Conservation (phyloP, 1,139 yeast genomes). For the Yamadazyma kanchanaburiensis region DNA sequence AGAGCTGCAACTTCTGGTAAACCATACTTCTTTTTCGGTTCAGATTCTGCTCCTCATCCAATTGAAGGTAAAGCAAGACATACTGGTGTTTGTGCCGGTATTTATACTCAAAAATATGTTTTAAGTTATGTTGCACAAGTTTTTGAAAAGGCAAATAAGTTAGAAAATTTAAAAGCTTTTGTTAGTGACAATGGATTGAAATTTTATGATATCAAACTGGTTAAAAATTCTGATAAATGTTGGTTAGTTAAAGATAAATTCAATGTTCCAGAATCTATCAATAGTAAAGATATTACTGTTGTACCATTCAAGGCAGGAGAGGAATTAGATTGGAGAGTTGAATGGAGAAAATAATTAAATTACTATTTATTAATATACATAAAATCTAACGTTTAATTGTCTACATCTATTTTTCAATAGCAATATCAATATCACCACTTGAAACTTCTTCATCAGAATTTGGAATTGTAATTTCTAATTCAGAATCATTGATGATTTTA, state of each 20-base stretch:
- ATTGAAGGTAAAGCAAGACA: slow-evolving; percentile 71
- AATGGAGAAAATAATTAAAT: slow-evolving; percentile 50
- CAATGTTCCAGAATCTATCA: slow-evolving; percentile 58
- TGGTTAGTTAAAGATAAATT: slow-evolving; percentile 48
- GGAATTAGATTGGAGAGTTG: slow-evolving; percentile 66
- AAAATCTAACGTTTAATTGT: slow-evolving; percentile 1
- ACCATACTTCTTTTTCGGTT: slow-evolving; percentile 92
- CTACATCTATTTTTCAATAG: slow-evolving; percentile 9
- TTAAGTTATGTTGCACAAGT: slow-evolving; percentile 83
- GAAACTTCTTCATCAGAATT: slow-evolving; percentile 26
- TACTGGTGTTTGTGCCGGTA: slow-evolving; percentile 94
- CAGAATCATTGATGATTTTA: slow-evolving; percentile 34
- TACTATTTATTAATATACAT: slow-evolving; percentile 10
- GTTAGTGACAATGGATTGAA: slow-evolving; percentile 70
- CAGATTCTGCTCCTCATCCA: slow-evolving; percentile 98
- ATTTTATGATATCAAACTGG: slow-evolving; percentile 60
- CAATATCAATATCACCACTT: slow-evolving; percentile 14
- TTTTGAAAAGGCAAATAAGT: slow-evolving; percentile 63
- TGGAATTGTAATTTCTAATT: slow-evolving; percentile 44
- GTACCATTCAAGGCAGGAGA: slow-evolving; percentile 93
- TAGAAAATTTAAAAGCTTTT: slow-evolving; percentile 67
- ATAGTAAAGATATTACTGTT: slow-evolving; percentile 49
- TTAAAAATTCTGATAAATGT: slow-evolving; percentile 44
- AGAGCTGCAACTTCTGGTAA: slow-evolving; percentile 90
- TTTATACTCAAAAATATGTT: slow-evolving; percentile 84